Evolutionary conservation across 495 filamentous ascomycete species (phyloP).

Genomic region (Usnea hakonensis): DNA sequence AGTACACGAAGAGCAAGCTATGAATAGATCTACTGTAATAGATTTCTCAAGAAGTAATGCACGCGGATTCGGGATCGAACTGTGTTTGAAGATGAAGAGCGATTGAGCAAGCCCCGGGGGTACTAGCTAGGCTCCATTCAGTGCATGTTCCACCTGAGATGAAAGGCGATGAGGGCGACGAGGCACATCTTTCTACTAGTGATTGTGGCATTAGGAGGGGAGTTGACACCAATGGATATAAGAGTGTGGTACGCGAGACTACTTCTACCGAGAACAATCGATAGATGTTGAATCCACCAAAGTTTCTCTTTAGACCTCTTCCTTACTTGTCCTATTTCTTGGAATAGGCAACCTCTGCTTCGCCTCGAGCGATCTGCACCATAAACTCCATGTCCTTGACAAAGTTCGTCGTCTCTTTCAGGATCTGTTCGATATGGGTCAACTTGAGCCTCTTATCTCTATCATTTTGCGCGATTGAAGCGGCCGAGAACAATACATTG

Average conservation of each 20-base stretch:
- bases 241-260: too few species aligned
- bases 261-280: too few species aligned
- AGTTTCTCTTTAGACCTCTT: background rate
- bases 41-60: too few species aligned
- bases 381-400: background rate
- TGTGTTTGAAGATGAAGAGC: too few species aligned
- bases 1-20: background rate
- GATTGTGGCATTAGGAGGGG: too few species aligned
- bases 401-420: background rate
- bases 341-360: background rate
- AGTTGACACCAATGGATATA: too few species aligned
- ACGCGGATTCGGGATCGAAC: too few species aligned
- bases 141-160: too few species aligned
- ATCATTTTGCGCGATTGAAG: constrained; percentile 20
- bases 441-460: background rate
- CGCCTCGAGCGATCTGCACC: background rate
- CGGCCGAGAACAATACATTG: constrained; percentile 27
- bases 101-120: too few species aligned
- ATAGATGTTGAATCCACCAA: background rate
- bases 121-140: too few species aligned
- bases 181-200: too few species aligned
- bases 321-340: background rate
- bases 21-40: background rate
- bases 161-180: too few species aligned
- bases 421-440: constrained; percentile 1